phyloP scores from a whole-genome alignment of 2,329 filamentous ascomycete genomes.

The Coniella lustricola region DNA sequence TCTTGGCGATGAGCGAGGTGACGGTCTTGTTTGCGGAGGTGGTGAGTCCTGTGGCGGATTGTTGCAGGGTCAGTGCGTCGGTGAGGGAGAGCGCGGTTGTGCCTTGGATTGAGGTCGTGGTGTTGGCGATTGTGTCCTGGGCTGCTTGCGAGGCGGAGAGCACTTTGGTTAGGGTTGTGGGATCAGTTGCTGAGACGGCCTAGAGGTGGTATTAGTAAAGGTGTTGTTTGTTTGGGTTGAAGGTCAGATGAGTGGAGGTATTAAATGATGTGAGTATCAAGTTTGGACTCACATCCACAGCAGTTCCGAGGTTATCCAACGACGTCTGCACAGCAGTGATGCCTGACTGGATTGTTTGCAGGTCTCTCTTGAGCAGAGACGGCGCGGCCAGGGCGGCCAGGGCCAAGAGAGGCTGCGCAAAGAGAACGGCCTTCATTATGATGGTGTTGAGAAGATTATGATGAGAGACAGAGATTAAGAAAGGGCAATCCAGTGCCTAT shows the following conservation, averaged over 20 bases:
- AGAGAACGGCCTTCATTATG: conserved; percentile 11
- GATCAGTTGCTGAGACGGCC: conserved; percentile 9
- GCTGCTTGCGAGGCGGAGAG: conserved; percentile 21
- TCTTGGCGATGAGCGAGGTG: conserved; percentile 20
- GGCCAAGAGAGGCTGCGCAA: conserved; percentile 8
- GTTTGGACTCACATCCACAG: conserved; percentile 1
- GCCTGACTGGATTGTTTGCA: conserved; percentile 9
- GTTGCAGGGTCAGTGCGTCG: conserved; percentile 17
- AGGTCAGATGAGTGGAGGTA: background rate
- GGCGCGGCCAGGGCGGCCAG: conserved; percentile 9
- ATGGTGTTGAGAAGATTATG: background rate
- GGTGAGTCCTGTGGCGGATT: conserved; percentile 19
- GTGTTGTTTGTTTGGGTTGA: background rate
- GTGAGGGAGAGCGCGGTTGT: conserved; percentile 19
- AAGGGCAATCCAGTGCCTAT: conserved; percentile 10
- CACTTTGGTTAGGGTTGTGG: conserved; percentile 45
- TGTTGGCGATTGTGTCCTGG: conserved; percentile 16
- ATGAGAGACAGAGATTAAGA: background rate
- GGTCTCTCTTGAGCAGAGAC: conserved; percentile 7
- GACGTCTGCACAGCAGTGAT: conserved; percentile 10
- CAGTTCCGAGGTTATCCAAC: conserved; percentile 9
- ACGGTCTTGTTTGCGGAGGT: conserved; percentile 19
- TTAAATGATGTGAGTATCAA: background rate
- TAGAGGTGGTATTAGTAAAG: background rate
- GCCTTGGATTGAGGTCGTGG: conserved; percentile 23